A percentile compares a stretch with the other conserved stretches of the same genome.
These are phyloP conservation scores for Raffaelea ambrosiae DNA, from an alignment of 2,329 filamentous ascomycete genomes.

Conservation along the genomic window DNA sequence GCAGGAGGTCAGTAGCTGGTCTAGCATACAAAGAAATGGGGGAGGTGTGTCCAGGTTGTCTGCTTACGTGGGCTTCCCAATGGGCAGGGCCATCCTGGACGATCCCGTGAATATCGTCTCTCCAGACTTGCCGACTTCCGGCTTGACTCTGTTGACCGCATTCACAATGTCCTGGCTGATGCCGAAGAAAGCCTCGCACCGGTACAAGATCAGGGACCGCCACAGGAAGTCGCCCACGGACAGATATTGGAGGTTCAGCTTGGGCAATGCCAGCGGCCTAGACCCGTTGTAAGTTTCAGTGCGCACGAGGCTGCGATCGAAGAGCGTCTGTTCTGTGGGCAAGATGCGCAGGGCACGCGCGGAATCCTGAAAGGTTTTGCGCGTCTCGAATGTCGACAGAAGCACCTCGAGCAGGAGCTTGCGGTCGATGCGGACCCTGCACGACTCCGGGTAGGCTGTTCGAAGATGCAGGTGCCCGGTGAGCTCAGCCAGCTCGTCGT, in stretches of 20 bases:
- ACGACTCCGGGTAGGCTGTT: slow-evolving; percentile 68
- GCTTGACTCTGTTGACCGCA: slow-evolving; percentile 68
- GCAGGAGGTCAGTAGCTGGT: background rate
- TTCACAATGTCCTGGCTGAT: slow-evolving; percentile 87
- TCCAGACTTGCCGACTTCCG: slow-evolving; percentile 55
- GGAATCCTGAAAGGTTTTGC: slow-evolving; percentile 73
- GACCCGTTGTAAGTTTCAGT: slow-evolving; percentile 86
- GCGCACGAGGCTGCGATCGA: slow-evolving; percentile 68
- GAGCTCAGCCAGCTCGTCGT: slow-evolving; percentile 64
- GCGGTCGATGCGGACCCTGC: slow-evolving; percentile 55
- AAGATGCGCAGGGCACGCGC: slow-evolving; percentile 63
- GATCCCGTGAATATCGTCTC: slow-evolving; percentile 70
- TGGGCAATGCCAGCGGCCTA: slow-evolving; percentile 79
- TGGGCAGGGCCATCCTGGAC: slow-evolving; percentile 85
- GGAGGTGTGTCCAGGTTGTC: background rate
- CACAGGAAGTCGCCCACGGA: slow-evolving; percentile 95
- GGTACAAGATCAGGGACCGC: slow-evolving; percentile 82
- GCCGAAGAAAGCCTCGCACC: slow-evolving; percentile 86
- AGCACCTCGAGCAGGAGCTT: slow-evolving; percentile 63
- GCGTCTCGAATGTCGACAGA: slow-evolving; percentile 65
- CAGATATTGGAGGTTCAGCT: slow-evolving; percentile 90
- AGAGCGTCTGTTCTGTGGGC: slow-evolving; percentile 77
- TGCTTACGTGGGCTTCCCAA: slow-evolving; percentile 62
- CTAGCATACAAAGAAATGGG: background rate
- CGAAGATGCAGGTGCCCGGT: slow-evolving; percentile 67